Base-by-base conservation (phyloP, 2,329 filamentous ascomycete species). In the Cercospora janseana region DNA sequence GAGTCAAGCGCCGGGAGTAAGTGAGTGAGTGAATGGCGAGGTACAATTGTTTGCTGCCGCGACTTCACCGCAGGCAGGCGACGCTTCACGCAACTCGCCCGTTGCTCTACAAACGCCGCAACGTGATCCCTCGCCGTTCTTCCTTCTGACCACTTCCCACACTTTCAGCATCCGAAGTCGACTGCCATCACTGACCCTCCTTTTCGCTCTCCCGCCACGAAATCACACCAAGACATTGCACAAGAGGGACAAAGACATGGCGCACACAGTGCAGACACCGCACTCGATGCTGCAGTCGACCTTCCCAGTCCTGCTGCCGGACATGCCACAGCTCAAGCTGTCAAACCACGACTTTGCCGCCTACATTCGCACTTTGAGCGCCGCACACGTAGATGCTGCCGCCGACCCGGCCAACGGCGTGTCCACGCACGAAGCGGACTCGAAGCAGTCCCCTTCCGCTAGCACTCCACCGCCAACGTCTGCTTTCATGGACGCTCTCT, bases 241-340 rank as follows among this genome's bases (percentile, higher is more conserved):
- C 27, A 32, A 3, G 6, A 44, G 4, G 16, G 5, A n/a, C 41
- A 12, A 13, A 42, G 35, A 7, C 32, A 51, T 51, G 48, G 27
- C 48, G 12, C 32, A 41, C 31, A 20, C 42, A 9, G 6, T 13
- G 21, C 42, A 32, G 7, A 21, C 23, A 9, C 29, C 44, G 40
- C 38, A 54, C 34, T 49, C 38, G 9, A 12, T 54, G 42, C 27
- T 56, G 34, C 46, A 61, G 24, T 58, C 58, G 16, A 58, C 44
- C 28, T 62, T 62, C 23, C 53, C 55, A 3, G 54, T 60, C 52
- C 26, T 46, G 20, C 51, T 60, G 1, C 60, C 60, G 18, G 49
- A 58, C 10, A 53, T 62, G 47, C 47, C 57, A 29, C 57, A 57
- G 41, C 47, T 62, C 12, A 45, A 29, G 27, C 21, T 54, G 6